phyloP scores from a whole-genome alignment of 192 early-diverging fungal species.

The Gryganskiella cystojenkinii region DNA sequence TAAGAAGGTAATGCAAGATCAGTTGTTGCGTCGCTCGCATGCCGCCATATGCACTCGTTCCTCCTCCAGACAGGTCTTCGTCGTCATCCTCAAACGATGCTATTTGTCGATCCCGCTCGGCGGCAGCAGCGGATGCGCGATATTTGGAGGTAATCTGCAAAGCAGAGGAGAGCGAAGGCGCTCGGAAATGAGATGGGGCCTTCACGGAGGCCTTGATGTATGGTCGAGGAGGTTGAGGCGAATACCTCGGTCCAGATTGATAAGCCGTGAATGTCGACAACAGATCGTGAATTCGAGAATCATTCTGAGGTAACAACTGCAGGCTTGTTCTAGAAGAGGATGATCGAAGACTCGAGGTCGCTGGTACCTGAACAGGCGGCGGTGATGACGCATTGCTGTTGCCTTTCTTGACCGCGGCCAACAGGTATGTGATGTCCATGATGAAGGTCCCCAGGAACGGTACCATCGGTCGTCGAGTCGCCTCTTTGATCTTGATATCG shows the following conservation, averaged over 20 bases:
- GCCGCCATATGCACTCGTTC: constrained; percentile 6
- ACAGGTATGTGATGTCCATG: constrained; percentile 78
- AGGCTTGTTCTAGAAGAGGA: not conserved
- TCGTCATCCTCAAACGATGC: constrained; percentile 56
- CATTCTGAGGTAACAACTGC: constrained; percentile 39
- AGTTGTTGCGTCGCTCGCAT: constrained; percentile 60
- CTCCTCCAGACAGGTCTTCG: constrained; percentile 60
- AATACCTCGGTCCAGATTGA: constrained; percentile 64
- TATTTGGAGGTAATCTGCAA: constrained; percentile 53
- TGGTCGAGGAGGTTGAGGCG: constrained; percentile 51
- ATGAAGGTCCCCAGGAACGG: constrained; percentile 81
- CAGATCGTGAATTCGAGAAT: constrained; percentile 66
- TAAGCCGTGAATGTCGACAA: constrained; percentile 63
- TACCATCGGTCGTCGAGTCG: constrained; percentile 60
- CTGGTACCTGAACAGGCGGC: constrained; percentile 5
- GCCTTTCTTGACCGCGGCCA: constrained; percentile 65
- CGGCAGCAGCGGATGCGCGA: constrained; percentile 4
- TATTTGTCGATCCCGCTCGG: constrained; percentile 27
- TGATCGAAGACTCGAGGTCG: constrained; percentile 27
- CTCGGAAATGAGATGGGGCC: constrained; percentile 58
- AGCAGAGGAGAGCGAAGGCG: constrained; percentile 58
- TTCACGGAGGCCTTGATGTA: constrained; percentile 60
- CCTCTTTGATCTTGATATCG: constrained; percentile 34
- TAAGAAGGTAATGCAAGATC: constrained; percentile 76
- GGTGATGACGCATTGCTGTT: constrained; percentile 7